Base-by-base conservation (phyloP, 495 filamentous ascomycete species). In the Penicillium canariense region DNA sequence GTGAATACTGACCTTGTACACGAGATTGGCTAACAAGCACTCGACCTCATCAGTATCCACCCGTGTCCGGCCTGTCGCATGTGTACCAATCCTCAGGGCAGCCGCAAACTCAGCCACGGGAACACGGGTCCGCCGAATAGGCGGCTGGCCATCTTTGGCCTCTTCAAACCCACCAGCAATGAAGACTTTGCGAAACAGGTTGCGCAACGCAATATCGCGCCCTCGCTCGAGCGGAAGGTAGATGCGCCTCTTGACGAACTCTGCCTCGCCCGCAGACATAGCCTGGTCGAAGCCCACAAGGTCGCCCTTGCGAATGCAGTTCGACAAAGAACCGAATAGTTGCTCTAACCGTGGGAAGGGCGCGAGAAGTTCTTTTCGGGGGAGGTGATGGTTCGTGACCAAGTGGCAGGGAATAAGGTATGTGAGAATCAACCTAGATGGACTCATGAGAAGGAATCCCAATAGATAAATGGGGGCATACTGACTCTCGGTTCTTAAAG, bases 391-490 rank as follows among this genome's bases (percentile, higher is more conserved):
- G 0, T 84, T 88, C 9, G 88, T 97, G 35, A 97, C 80, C 28
- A 98, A 84, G 48, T 87, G 89, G 55, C 90, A 95, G 1, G 94
- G 94, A 48, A 98, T 88, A 17, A 98, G 84, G 60, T 98, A 97
- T 2, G 89, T 95, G n/a, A 97, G 79, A 54, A 98, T 96, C 39
- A 95, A 77, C 64, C 89, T 95, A 55, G 0, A 36, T 11, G 30
- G 8, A 17, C 7, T 17, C n/a, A 22, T 42, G 14, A 25, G 5
- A 6, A 55, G 79, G 47, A 78, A 72, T 60, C 26, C 44, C 30
- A 88, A 74, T 64, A 84, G 30, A 45, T 32, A 23, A 12, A 14
- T 31, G 1, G n/a, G 50, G 77, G 50, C 14, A 36, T 18, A 76
- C 82, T 65, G 56, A 94, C 86, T 96, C 89, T 61, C 85, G 84